Base-by-base conservation (phyloP, 495 filamentous ascomycete species). In the Penicillium antarcticum region DNA sequence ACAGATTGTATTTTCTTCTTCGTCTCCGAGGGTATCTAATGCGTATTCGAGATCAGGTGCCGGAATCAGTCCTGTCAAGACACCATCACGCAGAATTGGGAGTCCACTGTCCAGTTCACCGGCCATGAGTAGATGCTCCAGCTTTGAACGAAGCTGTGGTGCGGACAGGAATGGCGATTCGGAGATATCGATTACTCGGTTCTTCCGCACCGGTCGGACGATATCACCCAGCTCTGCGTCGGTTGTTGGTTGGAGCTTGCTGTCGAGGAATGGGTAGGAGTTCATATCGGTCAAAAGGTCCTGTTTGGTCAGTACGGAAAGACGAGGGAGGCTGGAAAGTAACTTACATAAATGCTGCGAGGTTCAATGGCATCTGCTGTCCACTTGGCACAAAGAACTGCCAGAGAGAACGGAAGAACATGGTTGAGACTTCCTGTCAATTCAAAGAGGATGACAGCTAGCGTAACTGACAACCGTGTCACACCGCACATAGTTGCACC, bases 401-500 rank as follows among this genome's bases (percentile, higher is more conserved):
- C 87, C 36, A 98, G 68, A 1, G 91, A 97, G 68, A 98, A 98
- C 0, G 94, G 94, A 0, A 98, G 77, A 21, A 98, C 94, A 57
- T 97, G 94, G 60, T 97, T 87, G 17, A 98, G 69, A 70, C 89
- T 95, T 48, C 94, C 94, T 0, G 94, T 98, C 42, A 98, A 72
- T 65, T 98, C 94, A 61, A 98, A 97, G 0, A 97, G 77, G 56
- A 98, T 97, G 58, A 98, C 89, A 11, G 91, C 90, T 1, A 98
- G 80, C 1, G 94, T 97, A 10, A 98, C 91, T 0, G 94, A 97
- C 26, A 98, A 69, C 26, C 94, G 80, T 11, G 94, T 98, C 6
- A 97, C 94, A 43, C 94, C 94, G 58, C 94, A 97, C 94, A 98
- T 98, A 11, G 92, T 96, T 12, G 91, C 89, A 16, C 94, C 94